These are phyloP conservation scores for Neocucurbitaria cava DNA, from an alignment of 2,329 filamentous ascomycete genomes.

Conservation along the genomic window DNA sequence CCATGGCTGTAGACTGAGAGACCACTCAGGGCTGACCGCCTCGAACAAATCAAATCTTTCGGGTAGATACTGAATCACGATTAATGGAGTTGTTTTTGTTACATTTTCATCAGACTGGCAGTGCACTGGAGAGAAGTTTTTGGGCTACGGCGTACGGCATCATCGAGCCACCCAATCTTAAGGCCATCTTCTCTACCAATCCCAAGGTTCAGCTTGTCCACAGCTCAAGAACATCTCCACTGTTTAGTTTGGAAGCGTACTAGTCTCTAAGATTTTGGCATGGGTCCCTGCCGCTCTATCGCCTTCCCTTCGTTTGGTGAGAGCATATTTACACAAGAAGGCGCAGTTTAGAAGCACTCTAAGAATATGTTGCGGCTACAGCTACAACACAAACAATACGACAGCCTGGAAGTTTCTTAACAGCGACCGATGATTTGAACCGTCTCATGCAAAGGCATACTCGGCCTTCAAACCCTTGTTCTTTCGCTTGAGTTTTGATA, in stretches of 20 bases:
- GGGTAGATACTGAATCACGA: conserved; percentile 23
- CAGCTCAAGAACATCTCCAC: background rate
- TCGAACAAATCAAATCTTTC: conserved; percentile 33
- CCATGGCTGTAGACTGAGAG: conserved; percentile 26
- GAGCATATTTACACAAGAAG: conserved; percentile 53
- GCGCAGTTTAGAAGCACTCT: conserved; percentile 12
- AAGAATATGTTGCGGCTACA: conserved; percentile 56
- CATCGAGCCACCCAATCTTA: conserved; percentile 34
- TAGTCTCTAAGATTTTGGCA: conserved; percentile 46
- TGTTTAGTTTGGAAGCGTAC: conserved; percentile 1
- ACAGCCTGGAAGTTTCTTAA: conserved; percentile 61
- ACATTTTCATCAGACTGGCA: conserved; percentile 44
- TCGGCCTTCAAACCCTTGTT: conserved; percentile 70
- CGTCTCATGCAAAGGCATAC: conserved; percentile 50
- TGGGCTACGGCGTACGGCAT: conserved; percentile 27
- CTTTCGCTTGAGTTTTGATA: conserved; percentile 71
- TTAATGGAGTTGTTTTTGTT: conserved; percentile 44
- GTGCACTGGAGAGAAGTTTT: conserved; percentile 27
- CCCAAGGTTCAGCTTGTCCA: conserved; percentile 21
- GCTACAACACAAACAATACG: conserved; percentile 56
- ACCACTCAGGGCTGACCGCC: conserved; percentile 27
- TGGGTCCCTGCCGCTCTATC: conserved; percentile 41
- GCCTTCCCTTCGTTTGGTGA: conserved; percentile 50
- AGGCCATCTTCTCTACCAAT: conserved; percentile 25
- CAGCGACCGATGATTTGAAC: conserved; percentile 63